Conservation (phyloP, 2,329 filamentous ascomycete genomes). For the Corinectria fuckeliana region DNA sequence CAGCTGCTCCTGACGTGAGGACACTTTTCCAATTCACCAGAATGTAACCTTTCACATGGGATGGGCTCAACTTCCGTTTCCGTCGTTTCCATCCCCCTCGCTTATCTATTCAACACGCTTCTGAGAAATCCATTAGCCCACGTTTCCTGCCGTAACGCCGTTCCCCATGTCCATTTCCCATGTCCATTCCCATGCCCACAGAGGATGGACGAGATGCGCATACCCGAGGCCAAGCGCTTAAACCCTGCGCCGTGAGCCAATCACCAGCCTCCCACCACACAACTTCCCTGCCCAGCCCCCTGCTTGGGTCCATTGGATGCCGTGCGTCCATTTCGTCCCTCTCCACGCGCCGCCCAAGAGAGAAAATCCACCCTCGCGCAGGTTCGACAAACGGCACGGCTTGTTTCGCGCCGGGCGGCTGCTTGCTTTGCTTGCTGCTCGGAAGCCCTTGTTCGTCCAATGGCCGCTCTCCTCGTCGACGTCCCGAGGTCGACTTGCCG, state of each 20-base stretch:
- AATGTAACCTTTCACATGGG: conserved; percentile 4
- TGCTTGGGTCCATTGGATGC: conserved; percentile 16
- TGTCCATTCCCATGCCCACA: too few relatives aligned
- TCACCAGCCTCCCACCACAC: conserved; percentile 4
- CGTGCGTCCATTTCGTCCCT: conserved; percentile 4
- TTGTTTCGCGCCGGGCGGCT: conserved; percentile 11
- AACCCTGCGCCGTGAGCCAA: background rate
- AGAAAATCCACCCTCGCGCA: background rate
- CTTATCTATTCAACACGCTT: background rate
- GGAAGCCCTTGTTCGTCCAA: conserved; percentile 9
- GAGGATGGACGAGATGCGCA: background rate
- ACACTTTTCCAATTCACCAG: background rate
- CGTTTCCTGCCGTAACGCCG: background rate
- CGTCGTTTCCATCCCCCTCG: conserved; percentile 1
- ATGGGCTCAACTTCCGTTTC: background rate
- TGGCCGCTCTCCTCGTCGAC: background rate
- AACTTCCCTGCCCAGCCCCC: background rate
- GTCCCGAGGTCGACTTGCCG: conserved; percentile 8
- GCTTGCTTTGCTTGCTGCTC: background rate
- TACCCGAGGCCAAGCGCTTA: conserved; percentile 11
- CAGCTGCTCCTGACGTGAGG: background rate
- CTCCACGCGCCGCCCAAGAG: conserved; percentile 14
- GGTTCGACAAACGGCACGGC: background rate
- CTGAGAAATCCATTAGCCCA: conserved; percentile 12
- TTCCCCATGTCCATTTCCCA: background rate